Conservation (phyloP, 352 stramenopile genomes). For the Phytophthora syringae region DNA sequence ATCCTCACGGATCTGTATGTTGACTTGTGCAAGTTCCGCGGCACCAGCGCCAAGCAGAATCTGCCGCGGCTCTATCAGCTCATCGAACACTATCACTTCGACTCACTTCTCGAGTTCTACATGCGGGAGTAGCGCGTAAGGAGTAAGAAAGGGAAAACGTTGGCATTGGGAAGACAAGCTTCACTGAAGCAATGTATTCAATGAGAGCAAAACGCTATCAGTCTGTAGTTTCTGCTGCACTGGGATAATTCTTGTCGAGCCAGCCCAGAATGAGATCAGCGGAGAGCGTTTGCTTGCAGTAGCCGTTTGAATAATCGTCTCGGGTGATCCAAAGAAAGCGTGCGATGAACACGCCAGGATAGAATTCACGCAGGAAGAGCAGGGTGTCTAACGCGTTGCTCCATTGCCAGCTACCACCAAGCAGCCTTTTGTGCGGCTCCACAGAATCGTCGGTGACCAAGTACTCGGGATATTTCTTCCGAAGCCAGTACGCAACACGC, state of each 20-base stretch:
- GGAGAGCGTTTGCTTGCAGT: not conserved
- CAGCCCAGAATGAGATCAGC: not conserved
- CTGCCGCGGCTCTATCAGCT: constrained; percentile 74
- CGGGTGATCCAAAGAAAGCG: not conserved
- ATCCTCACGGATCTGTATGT: constrained; percentile 88
- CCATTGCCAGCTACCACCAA: not conserved
- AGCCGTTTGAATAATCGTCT: not conserved
- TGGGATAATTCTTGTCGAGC: not conserved
- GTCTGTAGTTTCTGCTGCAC: not conserved
- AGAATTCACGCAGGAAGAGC: not conserved
- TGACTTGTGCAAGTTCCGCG: constrained; percentile 86
- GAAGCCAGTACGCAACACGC: too few relatives aligned
- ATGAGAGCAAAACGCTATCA: not conserved
- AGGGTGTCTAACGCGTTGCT: not conserved
- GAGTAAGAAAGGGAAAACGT: not conserved
- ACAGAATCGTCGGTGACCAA: too few relatives aligned
- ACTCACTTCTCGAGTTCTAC: constrained; percentile 82
- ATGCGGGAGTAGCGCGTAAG: constrained; percentile 45
- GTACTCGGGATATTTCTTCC: too few relatives aligned
- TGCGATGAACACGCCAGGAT: not conserved
- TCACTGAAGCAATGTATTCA: not conserved
- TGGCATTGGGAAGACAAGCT: not conserved
- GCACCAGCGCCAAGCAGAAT: constrained; percentile 79
- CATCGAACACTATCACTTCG: constrained; percentile 85
- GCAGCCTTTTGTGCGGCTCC: too few relatives aligned